phyloP scores from a whole-genome alignment of 202 grass and related monocot species.

The Setaria italica region DNA sequence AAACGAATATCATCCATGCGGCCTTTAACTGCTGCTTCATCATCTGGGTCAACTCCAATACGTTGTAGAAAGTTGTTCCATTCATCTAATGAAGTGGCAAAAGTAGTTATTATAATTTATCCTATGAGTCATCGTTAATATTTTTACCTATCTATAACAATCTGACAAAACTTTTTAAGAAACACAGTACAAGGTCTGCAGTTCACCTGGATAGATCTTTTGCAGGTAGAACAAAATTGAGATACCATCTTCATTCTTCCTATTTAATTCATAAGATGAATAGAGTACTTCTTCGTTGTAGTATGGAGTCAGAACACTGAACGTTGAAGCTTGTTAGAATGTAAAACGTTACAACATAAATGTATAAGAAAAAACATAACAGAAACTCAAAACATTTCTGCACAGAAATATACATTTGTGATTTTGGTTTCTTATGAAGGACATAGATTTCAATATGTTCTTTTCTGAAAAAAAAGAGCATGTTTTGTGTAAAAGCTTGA shows the following conservation, averaged over 20 bases:
- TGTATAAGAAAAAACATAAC: conserved; percentile 15
- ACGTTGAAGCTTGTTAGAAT: conserved; percentile 49
- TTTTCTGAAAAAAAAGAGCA: conserved; percentile 2
- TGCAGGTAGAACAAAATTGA: conserved; percentile 89
- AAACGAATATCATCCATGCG: conserved; percentile 64
- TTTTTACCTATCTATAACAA: conserved; percentile 22
- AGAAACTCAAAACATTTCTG: conserved; percentile 8
- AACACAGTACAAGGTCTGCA: conserved; percentile 28
- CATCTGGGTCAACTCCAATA: conserved; percentile 50
- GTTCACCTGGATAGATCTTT: conserved; percentile 94
- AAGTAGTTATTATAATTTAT: conserved; percentile 36
- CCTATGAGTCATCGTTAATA: background rate
- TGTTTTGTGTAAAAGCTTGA: conserved; percentile 10
- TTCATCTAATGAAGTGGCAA: conserved; percentile 66
- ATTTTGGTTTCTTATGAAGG: conserved; percentile 1
- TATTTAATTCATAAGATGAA: conserved; percentile 73
- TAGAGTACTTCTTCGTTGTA: conserved; percentile 94
- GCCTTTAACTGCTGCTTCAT: conserved; percentile 48
- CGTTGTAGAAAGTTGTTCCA: conserved; percentile 79
- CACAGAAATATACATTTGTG: conserved; percentile 8
- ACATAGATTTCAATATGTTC: conserved; percentile 21
- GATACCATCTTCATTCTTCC: conserved; percentile 93
- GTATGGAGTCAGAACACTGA: conserved; percentile 96
- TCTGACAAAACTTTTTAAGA: conserved; percentile 20
- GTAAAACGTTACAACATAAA: conserved; percentile 17